These are phyloP conservation scores for Torulaspora pretoriensis DNA, from an alignment of 1,139 yeast species.

Conservation along the genomic window DNA sequence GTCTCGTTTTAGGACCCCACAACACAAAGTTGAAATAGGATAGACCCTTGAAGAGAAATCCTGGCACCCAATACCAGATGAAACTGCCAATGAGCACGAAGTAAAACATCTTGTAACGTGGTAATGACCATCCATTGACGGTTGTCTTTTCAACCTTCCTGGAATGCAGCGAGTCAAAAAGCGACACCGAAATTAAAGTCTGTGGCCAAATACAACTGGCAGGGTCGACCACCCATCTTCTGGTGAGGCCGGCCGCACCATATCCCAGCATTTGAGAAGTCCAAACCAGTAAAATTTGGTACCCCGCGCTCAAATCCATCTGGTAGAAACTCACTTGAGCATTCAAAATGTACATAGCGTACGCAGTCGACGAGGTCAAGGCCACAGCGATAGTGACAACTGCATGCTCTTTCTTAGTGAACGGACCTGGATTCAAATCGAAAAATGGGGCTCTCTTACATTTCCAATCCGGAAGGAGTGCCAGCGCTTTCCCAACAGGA, in stretches of 20 bases:
- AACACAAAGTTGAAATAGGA: slow-evolving; percentile 50
- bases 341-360: slow-evolving; percentile 54
- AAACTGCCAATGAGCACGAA: slow-evolving; percentile 41
- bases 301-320: slow-evolving; percentile 39
- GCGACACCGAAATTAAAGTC: slow-evolving; percentile 38
- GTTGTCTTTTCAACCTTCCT: slow-evolving; percentile 31
- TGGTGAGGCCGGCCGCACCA: slow-evolving; percentile 51
- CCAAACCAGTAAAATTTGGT: slow-evolving; percentile 48
- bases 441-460: slow-evolving; percentile 30
- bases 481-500: slow-evolving; percentile 48
- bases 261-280: slow-evolving; percentile 56
- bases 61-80: slow-evolving; percentile 56
- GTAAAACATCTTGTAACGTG: slow-evolving; percentile 46
- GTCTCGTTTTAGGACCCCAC: slow-evolving; percentile 42
- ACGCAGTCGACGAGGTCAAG: slow-evolving; percentile 48
- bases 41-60: slow-evolving; percentile 48
- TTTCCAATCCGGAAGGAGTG: slow-evolving; percentile 39
- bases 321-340: slow-evolving; percentile 52
- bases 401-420: slow-evolving; percentile 60
- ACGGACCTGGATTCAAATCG: slow-evolving; percentile 50
- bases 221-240: slow-evolving; percentile 39
- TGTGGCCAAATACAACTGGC: slow-evolving; percentile 42
- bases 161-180: slow-evolving; percentile 40
- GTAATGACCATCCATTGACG: slow-evolving; percentile 44
- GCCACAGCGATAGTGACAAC: slow-evolving; percentile 50